Conservation (phyloP, 2,329 filamentous ascomycete genomes). For the Didymosphaeria variabile region DNA sequence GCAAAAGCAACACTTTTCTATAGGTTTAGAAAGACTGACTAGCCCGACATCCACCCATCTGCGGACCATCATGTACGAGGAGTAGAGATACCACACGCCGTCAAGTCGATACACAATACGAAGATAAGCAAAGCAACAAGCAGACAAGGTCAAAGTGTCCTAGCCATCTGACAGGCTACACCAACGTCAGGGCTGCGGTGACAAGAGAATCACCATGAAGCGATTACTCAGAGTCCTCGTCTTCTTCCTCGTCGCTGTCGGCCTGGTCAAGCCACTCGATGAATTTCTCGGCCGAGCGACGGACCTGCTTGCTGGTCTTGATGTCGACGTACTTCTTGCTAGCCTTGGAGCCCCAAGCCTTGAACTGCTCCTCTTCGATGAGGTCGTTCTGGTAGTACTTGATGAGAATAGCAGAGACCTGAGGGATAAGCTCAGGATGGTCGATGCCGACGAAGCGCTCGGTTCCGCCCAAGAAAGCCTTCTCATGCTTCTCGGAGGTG, state of each 20-base stretch:
- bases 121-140: constrained; percentile 7
- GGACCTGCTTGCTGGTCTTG: constrained; percentile 89
- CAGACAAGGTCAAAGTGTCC: background rate
- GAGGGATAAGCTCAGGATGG: constrained; percentile 77
- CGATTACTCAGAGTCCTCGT: constrained; percentile 42
- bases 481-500: constrained; percentile 92
- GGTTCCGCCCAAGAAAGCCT: constrained; percentile 91
- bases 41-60: background rate
- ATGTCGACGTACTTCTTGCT: constrained; percentile 99
- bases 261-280: constrained; percentile 92
- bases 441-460: constrained; percentile 91
- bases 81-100: constrained; percentile 34
- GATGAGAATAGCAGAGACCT: constrained; percentile 87
- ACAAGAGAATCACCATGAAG: background rate
- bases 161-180: background rate
- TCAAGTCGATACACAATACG: constrained; percentile 24
- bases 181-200: background rate
- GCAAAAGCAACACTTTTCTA: constrained; percentile 6
- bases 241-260: constrained; percentile 64
- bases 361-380: constrained; percentile 85
- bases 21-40: background rate
- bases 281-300: constrained; percentile 93
- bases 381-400: constrained; percentile 92
- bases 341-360: constrained; percentile 91
- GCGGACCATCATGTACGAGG: constrained; percentile 13